Base-by-base conservation (phyloP, 768 basidiomycete genomes). In the Boletellus ananas region DNA sequence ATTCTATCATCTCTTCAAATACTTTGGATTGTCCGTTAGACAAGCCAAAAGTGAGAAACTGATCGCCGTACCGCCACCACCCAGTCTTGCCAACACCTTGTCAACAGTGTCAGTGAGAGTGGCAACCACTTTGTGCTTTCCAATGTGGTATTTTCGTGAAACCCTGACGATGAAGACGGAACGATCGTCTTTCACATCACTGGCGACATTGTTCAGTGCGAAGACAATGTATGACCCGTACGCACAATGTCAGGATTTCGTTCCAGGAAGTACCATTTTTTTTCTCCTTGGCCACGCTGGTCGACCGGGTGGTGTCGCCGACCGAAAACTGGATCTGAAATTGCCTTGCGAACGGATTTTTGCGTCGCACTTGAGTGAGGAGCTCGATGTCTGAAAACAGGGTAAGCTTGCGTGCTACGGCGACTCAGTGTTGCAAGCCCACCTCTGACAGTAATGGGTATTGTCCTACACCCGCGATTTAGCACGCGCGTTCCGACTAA, bases 311-410 rank as follows among this genome's bases (percentile, higher is more conserved):
- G 14, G 9, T 33, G 21, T 33, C 31, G 4, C 39, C 43, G 2
- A 47, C 37, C 0, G 25, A 27, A 16, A 50, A 42, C 1, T 23
- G 7, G n/a, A 52, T 14, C 7, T 27, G 14, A 13, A 37, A 51
- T 41, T 36, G n/a, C 21, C 23, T 45, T 5, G 47, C 31, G 7
- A 23, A 3, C 21, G 36, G 13, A 34, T 21, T 4, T 21, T 18
- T 14, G 17, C 23, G 23, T 6, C 23, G 23, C 23, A 25, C 27
- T 20, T 17, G 25, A 34, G 44, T 38, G 9, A 4, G 23, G 7
- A 51, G 52, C 17, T 49, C 31, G 44, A 56, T 46, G 40, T 51
- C 52, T 54, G n/a, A 25, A 49, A 13, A 27, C 12, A 11, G 21
- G 4, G 3, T 11, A 11, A 33, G 2, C n/a, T 18, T 5, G 17